phyloP scores from a whole-genome alignment of 140 eudicot genomes.

The Cichorium intybus region DNA sequence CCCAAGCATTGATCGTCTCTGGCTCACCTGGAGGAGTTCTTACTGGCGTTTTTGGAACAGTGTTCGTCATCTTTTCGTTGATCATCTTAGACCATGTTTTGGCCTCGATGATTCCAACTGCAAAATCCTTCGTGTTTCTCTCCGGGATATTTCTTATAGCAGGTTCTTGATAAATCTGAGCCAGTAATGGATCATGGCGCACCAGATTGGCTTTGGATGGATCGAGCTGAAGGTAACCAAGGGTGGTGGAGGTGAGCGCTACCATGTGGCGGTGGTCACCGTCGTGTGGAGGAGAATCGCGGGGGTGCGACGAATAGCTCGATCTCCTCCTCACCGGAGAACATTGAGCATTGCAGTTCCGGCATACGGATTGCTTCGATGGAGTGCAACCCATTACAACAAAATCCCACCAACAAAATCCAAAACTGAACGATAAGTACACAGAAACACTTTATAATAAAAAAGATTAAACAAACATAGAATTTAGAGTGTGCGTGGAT shows the following conservation, averaged over 20 bases:
- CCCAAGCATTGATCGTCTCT: constrained; percentile 81
- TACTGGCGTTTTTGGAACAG: constrained; percentile 49
- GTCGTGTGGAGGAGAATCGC: constrained; percentile 32
- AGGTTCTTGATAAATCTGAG: not conserved
- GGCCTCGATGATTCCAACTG: constrained; percentile 52
- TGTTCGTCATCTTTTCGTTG: constrained; percentile 47
- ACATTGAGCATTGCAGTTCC: constrained; percentile 51
- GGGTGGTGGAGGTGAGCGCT: constrained; percentile 75
- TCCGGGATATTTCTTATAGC: constrained; percentile 5
- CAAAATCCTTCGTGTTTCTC: constrained; percentile 27
- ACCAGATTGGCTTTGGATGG: constrained; percentile 1
- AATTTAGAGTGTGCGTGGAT: constrained; percentile 16
- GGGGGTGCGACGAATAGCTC: constrained; percentile 64
- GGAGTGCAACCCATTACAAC: constrained; percentile 67
- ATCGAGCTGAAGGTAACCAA: constrained; percentile 59
- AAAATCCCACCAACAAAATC: not conserved
- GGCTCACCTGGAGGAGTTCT: constrained; percentile 83
- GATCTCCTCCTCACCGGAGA: constrained; percentile 56
- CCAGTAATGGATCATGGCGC: not conserved
- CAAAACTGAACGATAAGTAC: constrained; percentile 12
- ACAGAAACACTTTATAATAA: constrained; percentile 12
- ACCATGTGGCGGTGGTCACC: constrained; percentile 56
- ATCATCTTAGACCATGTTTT: constrained; percentile 74
- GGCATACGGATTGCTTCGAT: constrained; percentile 70
- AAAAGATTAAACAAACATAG: not conserved